Evolutionary conservation across 2,329 filamentous ascomycete species (phyloP), one percentile per base, ranked within the genome.

Genomic region (Aspergillus proliferans): DNA sequence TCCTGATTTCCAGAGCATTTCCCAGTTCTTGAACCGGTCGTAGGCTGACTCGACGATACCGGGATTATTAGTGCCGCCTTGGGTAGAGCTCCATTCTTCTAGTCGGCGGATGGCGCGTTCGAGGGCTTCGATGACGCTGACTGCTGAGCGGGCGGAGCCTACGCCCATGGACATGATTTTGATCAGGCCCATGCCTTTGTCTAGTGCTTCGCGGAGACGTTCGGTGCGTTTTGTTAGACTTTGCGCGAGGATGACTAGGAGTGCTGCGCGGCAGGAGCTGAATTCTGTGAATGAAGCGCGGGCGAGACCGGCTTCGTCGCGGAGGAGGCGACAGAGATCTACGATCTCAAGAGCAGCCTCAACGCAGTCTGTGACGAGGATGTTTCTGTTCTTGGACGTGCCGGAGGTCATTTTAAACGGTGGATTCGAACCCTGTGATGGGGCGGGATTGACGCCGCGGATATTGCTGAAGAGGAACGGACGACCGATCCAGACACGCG

Each of bases 211-310:
- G 22, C 73, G 72, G 10, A 77, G 68, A 28, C 69, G 57, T 47
- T 71, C 67, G 1, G 69, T 70, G 12, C 68, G 66, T 43, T 70
- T 69, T 2, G 66, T 69, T 15, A 72, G 52, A 15, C 66, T 68
- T 41, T 71, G 69, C 0, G 69, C 69, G 6, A 72, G 53, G 14
- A 71, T 70, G 24, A 80, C 77, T 2, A 80, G 67, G 5, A 80
- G 64, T 7, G 78, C 77, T 8, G 76, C 77, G 39, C 78, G 76
- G 45, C 76, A 79, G 3, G 77, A 76, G 57, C 75, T 78, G 57
- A 79, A 80, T 53, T 81, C 78, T 3, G 76, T 79, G 55, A 80
- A 80, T 0, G 76, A 79, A 2, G 77, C 76, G 26, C 76, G 72
- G 5, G 78, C 77, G 46, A 80, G 74, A 14, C 77, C 78, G 12